These are phyloP conservation scores for Talaromyces thailandensis DNA, from an alignment of 495 filamentous ascomycete genomes.

Conservation along the genomic window DNA sequence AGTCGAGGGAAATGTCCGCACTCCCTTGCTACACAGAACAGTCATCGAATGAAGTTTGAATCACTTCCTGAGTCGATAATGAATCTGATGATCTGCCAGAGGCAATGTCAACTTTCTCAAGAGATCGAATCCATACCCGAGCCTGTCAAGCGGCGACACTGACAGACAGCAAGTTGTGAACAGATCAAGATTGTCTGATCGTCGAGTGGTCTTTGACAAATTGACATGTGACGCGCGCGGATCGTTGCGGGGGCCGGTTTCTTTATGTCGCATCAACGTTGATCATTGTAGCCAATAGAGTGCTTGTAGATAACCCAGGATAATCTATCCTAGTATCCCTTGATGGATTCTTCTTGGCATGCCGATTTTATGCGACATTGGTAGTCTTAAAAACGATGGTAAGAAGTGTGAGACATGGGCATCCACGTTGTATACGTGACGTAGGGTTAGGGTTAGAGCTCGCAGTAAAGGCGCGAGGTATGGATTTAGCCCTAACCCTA, in stretches of 20 bases:
- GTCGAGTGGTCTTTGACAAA: background rate
- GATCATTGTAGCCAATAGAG: background rate
- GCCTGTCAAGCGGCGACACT: background rate
- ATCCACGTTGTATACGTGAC: too few relatives aligned
- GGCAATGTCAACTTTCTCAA: background rate
- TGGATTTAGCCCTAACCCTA: too few relatives aligned
- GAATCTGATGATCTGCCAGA: background rate
- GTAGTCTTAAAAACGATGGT: too few relatives aligned
- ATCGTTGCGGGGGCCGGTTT: background rate
- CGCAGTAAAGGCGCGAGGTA: too few relatives aligned
- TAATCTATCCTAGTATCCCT: too few relatives aligned
- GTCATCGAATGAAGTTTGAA: background rate
- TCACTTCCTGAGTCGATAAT: background rate
- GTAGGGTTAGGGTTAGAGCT: background rate
- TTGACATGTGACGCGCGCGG: background rate
- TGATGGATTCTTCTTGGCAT: too few relatives aligned
- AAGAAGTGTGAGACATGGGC: too few relatives aligned
- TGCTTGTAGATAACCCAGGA: too few relatives aligned
- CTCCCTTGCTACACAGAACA: background rate
- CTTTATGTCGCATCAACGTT: background rate
- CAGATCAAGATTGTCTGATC: background rate
- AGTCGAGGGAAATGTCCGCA: background rate
- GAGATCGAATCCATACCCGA: background rate
- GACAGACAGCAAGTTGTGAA: background rate
- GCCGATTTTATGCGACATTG: too few relatives aligned